Evolutionary conservation across 2,329 filamentous ascomycete species (phyloP).

Genomic region (Pyrenophora seminiperda): DNA sequence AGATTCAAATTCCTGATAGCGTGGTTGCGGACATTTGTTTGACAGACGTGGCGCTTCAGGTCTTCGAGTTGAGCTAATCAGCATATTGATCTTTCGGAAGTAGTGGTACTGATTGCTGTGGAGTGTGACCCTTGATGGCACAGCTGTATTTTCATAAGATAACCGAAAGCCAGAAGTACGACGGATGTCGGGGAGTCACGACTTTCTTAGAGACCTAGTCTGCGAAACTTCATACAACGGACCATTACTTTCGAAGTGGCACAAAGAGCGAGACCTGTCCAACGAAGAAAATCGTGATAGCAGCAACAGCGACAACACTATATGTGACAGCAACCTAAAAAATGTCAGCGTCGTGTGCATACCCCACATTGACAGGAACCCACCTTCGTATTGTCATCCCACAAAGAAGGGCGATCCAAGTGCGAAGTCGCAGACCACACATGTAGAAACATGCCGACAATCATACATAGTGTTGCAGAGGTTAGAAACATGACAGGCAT

Average conservation of each 20-base stretch:
- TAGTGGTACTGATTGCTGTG: no score
- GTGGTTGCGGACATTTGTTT: no score
- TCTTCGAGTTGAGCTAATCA: no score
- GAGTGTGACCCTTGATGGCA: no score
- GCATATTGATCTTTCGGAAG: no score
- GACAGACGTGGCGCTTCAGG: no score
- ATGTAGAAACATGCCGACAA: conserved; percentile 47
- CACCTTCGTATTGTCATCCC: conserved; percentile 43
- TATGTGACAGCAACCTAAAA: conserved; percentile 26
- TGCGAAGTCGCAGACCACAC: conserved; percentile 45
- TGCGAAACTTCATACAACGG: neutral
- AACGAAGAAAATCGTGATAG: conserved; percentile 27
- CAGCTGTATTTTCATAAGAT: no score
- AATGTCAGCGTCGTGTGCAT: no score
- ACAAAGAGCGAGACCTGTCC: conserved; percentile 26
- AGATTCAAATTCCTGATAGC: no score
- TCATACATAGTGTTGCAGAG: conserved; percentile 44
- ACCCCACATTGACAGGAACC: neutral
- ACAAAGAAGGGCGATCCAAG: conserved; percentile 29
- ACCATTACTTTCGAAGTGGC: conserved; percentile 5
- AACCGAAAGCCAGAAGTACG: no score
- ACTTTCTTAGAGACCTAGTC: neutral
- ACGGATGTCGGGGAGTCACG: no score
- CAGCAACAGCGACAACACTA: conserved; percentile 17
- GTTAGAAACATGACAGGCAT: conserved; percentile 48